Conservation (phyloP, 306 rosid species). For the Fragaria nilgerrensis region DNA sequence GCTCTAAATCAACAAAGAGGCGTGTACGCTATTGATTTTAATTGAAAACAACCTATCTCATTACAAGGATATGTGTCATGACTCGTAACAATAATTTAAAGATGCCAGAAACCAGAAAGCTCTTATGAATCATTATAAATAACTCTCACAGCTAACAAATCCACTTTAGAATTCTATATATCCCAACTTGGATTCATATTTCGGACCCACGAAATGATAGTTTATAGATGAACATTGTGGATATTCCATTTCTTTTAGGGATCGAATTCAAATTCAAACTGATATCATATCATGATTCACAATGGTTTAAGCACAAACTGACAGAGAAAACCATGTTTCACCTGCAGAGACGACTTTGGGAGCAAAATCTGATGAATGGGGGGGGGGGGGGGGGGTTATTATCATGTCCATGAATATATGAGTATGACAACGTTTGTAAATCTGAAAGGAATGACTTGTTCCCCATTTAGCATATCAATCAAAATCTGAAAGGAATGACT, state of each 20-base stretch:
- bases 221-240: not conserved
- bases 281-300: not conserved
- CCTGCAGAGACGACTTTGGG: not conserved
- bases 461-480: not conserved
- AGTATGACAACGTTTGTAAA: not conserved
- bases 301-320: not conserved
- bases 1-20: not conserved
- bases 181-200: not conserved
- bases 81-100: not conserved
- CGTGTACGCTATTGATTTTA: not conserved
- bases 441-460: not conserved
- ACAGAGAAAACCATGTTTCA: not conserved
- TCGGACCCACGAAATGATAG: not conserved
- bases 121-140: not conserved
- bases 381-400: not conserved
- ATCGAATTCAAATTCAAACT: not conserved
- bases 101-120: not conserved
- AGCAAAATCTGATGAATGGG: not conserved
- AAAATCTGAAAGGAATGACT: not conserved
- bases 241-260: not conserved
- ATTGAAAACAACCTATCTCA: not conserved
- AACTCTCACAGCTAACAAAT: not conserved
- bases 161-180: not conserved
- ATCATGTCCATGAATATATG: not conserved
- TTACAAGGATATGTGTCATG: not conserved